These are phyloP conservation scores for Talaromyces liani DNA, from an alignment of 495 filamentous ascomycete species.

Conservation along the genomic window DNA sequence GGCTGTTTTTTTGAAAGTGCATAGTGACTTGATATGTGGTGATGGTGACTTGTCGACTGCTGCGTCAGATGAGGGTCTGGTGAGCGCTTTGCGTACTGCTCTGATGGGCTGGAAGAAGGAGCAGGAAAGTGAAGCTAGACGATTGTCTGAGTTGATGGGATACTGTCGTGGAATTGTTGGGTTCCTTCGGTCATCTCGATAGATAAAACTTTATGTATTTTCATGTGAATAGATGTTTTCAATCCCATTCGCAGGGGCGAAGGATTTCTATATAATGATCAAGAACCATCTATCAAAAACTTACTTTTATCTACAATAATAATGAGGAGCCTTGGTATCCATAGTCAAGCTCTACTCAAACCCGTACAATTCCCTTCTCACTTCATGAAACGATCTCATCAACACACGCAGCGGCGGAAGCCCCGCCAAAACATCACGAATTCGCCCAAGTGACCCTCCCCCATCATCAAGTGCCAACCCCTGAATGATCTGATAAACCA, in stretches of 20 bases:
- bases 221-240: slow-evolving; percentile 7
- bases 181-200: slow-evolving; percentile 65
- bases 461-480: slow-evolving; percentile 11
- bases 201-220: slow-evolving; percentile 11
- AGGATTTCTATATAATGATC: background rate
- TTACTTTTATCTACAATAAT: background rate
- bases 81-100: slow-evolving; percentile 38
- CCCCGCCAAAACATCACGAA: slow-evolving; percentile 12
- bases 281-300: background rate
- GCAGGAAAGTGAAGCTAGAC: slow-evolving; percentile 58
- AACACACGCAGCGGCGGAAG: slow-evolving; percentile 29
- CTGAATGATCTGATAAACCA: slow-evolving; percentile 48
- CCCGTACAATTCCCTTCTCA: slow-evolving; percentile 14
- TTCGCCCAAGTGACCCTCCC: background rate
- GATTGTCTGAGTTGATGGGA: slow-evolving; percentile 70
- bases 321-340: background rate
- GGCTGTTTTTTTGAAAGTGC: slow-evolving; percentile 77
- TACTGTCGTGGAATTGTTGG: slow-evolving; percentile 84
- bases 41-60: slow-evolving; percentile 30
- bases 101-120: slow-evolving; percentile 58
- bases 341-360: background rate
- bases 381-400: slow-evolving; percentile 19
- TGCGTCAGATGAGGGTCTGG: slow-evolving; percentile 32
- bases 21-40: slow-evolving; percentile 50
- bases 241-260: background rate